Evolutionary conservation across 345 rosid genomes (phyloP), one percentile per base, ranked within the genome.

Genomic region (Gossypium arboreum): DNA sequence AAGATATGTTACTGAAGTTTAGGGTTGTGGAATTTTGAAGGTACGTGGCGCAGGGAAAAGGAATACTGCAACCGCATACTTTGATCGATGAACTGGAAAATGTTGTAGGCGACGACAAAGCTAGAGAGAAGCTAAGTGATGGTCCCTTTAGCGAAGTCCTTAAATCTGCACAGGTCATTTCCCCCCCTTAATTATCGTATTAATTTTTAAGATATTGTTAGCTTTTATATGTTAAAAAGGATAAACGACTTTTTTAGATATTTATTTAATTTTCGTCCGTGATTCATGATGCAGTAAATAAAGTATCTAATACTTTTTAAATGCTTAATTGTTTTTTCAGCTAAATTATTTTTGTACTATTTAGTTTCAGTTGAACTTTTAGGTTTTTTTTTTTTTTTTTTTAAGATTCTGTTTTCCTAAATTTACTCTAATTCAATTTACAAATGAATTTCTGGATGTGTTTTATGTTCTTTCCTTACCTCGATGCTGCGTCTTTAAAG

Each of bases 21-120:
- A 13, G 48, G 62, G 61, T 56, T 70, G 73, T 61, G 43, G 55
- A 57, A 39, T 54, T 34, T 79, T 79, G 66, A 83, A 95, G 99
- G 89, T 95, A 93, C 61, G 97, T 93, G 79, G 92, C 84, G 45
- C 97, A 93, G 79, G 99, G 99, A 6, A 95, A 93, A 81, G 94
- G 94, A 67, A 90, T 95, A 47, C 72, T 95, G 83, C 92, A 89
- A 43, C 98, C 99, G 12, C 98, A 95, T 83, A 88, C 84, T 72
- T 80, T 95, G 88, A 78, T 95, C 43, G 99, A 95, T 75, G 97
- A 93, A 73, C 86, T 93, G 20, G 92, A 93, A 34, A 87, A 81
- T 50, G 54, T 91, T 41, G 69, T 87, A 45, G 75, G 84, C 81
- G 92, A 87, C 27, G 97, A 88, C 20, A 84, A 84, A 77, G 78